Evolutionary conservation across 2,329 filamentous ascomycete species (phyloP), one percentile per base, ranked within the genome.

Genomic region (Ceratocystiopsis brevicomis): DNA sequence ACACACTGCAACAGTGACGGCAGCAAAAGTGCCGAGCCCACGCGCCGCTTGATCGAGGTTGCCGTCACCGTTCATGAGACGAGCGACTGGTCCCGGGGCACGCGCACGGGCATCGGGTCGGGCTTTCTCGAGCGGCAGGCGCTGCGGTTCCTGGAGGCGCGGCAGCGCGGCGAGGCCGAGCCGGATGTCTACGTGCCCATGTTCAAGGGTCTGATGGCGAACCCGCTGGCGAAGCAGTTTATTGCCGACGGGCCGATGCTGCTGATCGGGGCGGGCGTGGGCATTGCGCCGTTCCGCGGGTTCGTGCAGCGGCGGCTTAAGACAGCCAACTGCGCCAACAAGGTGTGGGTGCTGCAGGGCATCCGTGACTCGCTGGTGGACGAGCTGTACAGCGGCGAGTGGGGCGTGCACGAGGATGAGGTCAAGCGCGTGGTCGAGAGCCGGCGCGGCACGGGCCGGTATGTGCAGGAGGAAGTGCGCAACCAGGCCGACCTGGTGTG

Each of bases 121-220:
- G 90, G 90, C 15, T 96, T 87, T 64, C 81, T 98, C 54, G 87
- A 96, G 61, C 77, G 85, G 32, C 72, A 92, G 53, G 87, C 90
- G 0, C 69, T 70, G 36, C 69, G 71, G 50, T 81, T 82, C 56
- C 70, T 88, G 52, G 69, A 72, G 14, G 76, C 81, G 1, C 75
- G 84, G 56, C 62, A 68, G 33, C 62, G 68, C 2, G 80, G 79
- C 39, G 66, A 71, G 44, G 59, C 60, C 48, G 57, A 62, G 40
- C 68, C 62, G 3, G 73, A 85, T 51, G 56, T 96, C 15, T 77
- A 83, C 52, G 67, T 96, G 6, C 90, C 90, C 53, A 95, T 98
- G 84, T 98, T 98, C 73, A 86, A 93, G 55, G 90, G 90, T 1
- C 68, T 98, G 38, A 98, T 98, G 90, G 79, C 86, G 48, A 98